Percentiles rank a stretch among this genome's conserved stretches.
These are phyloP conservation scores for Carex kokanica DNA, from an alignment of 176 grass and related monocot genomes.

Conservation along the genomic window DNA sequence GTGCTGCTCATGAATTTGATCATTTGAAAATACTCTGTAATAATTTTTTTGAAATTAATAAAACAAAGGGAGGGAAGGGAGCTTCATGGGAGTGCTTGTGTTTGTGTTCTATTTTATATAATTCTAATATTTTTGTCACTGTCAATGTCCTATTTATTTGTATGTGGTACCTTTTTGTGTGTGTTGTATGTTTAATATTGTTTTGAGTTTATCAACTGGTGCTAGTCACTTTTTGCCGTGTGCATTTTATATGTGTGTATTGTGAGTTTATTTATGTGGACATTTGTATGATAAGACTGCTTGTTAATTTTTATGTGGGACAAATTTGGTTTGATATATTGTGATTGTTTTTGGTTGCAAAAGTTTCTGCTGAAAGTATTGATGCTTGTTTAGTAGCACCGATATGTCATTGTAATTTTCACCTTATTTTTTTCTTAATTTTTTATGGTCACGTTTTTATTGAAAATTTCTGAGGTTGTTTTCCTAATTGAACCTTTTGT, in stretches of 20 bases:
- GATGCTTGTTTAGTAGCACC: neutral
- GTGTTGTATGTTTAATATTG: neutral
- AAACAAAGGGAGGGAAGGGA: no score
- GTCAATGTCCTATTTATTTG: no score
- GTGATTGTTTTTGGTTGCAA: neutral
- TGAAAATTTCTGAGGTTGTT: neutral
- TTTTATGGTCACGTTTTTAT: neutral
- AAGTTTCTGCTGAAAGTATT: neutral
- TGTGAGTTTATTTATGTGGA: neutral
- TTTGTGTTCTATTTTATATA: no score
- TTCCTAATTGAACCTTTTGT: neutral
- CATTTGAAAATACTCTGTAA: no score
- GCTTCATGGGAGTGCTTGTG: no score
- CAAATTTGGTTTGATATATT: neutral
- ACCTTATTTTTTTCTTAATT: neutral
- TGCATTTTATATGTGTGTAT: neutral
- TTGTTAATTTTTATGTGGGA: neutral
- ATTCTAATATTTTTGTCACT: no score
- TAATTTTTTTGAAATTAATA: no score
- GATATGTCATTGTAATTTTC: neutral
- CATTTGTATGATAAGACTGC: neutral
- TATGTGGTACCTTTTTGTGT: neutral
- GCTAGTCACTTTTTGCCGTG: neutral
- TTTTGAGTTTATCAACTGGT: neutral
- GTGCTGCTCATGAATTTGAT: no score